Evolutionary conservation across 225 moss, liverwort and hornwort genomes (phyloP).

Genomic region (Neckera pumila): DNA sequence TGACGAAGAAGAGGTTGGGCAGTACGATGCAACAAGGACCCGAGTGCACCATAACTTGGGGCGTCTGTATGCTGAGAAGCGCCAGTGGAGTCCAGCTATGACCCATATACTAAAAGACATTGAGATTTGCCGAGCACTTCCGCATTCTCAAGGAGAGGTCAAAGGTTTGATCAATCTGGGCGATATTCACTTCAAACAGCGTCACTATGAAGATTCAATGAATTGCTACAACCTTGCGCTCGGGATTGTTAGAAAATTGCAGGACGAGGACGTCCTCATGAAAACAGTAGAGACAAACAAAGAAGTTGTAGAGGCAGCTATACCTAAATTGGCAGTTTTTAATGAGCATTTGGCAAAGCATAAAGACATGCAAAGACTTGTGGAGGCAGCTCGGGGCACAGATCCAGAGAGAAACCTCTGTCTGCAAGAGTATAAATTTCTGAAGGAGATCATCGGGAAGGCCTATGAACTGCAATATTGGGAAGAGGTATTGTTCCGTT

Average conservation of each 20-base stretch:
- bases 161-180: conserved; percentile 87
- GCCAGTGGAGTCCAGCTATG: conserved; percentile 56
- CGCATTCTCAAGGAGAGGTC: conserved; percentile 91
- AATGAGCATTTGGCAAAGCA: conserved; percentile 46
- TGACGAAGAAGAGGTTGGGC: conserved; percentile 72
- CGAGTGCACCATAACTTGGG: conserved; percentile 96
- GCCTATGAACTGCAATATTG: conserved; percentile 62
- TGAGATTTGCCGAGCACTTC: conserved; percentile 72
- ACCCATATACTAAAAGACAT: conserved; percentile 59
- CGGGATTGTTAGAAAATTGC: conserved; percentile 61
- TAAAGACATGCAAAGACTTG: conserved; percentile 37
- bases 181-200: conserved; percentile 61
- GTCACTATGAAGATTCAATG: conserved; percentile 55
- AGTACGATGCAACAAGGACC: conserved; percentile 69
- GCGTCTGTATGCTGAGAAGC: conserved; percentile 61
- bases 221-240: conserved; percentile 62
- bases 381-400: conserved; percentile 51
- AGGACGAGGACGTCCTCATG: conserved; percentile 71
- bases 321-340: conserved; percentile 39
- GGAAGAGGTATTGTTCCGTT: conserved; percentile 65
- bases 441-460: conserved; percentile 9
- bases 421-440: conserved; percentile 57
- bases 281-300: conserved; percentile 44
- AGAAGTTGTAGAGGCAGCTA: conserved; percentile 45
- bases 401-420: conserved; percentile 39